These are phyloP conservation scores for Eruca vesicaria DNA, from an alignment of 441 rosid genomes.

Conservation along the genomic window DNA sequence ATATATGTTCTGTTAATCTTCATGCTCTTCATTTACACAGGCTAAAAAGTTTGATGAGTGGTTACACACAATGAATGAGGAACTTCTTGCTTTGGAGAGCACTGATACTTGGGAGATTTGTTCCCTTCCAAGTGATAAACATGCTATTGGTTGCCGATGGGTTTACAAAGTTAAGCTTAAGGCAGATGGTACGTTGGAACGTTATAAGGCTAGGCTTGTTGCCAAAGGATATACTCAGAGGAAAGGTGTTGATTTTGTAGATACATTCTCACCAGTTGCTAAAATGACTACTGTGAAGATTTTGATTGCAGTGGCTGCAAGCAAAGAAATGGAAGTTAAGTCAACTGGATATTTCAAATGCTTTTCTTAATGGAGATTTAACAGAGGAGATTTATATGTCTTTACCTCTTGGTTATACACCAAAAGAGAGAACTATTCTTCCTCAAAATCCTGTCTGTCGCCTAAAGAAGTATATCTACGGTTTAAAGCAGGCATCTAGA, in stretches of 20 bases:
- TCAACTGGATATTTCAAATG: not conserved
- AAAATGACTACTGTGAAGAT: not conserved
- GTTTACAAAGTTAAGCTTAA: too few species aligned
- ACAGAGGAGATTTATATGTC: not conserved
- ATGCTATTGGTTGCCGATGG: too few species aligned
- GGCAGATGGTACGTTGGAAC: not conserved
- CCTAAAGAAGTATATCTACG: fast-evolving
- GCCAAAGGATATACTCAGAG: not conserved
- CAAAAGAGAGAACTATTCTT: too few species aligned
- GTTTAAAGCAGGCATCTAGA: not conserved
- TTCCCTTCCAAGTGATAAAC: not conserved
- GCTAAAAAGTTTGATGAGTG: not conserved
- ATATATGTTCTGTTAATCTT: not conserved
- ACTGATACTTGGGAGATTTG: not conserved
- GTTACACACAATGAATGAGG: not conserved
- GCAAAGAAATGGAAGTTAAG: not conserved
- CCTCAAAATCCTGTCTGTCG: not conserved
- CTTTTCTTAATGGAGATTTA: not conserved
- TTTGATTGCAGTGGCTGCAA: not conserved
- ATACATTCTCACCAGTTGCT: not conserved
- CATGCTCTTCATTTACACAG: not conserved
- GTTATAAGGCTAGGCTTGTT: not conserved
- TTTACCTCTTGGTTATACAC: not conserved
- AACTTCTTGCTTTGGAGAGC: not conserved
- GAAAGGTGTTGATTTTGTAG: not conserved